Evolutionary conservation across 306 rosid species (phyloP), one percentile per base, ranked within the genome.

Genomic region (Pterocarpus santalinus): DNA sequence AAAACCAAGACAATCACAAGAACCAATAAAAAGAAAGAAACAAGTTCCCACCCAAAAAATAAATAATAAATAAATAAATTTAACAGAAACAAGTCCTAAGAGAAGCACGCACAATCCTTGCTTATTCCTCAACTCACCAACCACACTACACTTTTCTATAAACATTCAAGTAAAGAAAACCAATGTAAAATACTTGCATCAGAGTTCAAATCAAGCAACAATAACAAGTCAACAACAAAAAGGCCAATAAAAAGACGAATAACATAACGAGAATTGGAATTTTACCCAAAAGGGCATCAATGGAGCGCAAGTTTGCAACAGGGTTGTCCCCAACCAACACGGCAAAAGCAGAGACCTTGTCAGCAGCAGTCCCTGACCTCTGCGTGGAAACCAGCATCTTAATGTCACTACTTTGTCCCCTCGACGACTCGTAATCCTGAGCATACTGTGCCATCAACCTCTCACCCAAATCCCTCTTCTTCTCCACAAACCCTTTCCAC

Each of bases 361-460:
- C 98, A 33, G 90, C 91, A 0, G 97, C 97, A 83, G 99, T 95
- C 56, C 99, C 99, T 0, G 98, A 95, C 88, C 97, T 91, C 86
- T 93, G 98, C 1, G 97, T 95, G 5, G 93, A 82, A 60, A 88
- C 62, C 92, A 95, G 74, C 94, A 95, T 92, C 87, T 87, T 93
- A 39, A 95, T 93, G 77, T 95, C 99, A 73, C 99, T 88, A 76
- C 92, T 93, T 34, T 86, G 81, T 11, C 99, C 98, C 41, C 97
- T 93, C 0, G 97, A 85, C 0, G 91, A 75, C 78, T 90, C 99
- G 52, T 95, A 95, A 68, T 91, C 99, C 41, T 78, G 82, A 8
- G 85, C 87, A 73, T 72, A 95, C 75, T 93, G 99, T 15, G 87
- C 93, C 96, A 93, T 91, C 81, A 95, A 82, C 71, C 98, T 91